A percentile compares a stretch with the other conserved stretches of the same genome.
phyloP scores from a whole-genome alignment of 1,284 basidiomycete genomes.

The Chalciporus sp. region DNA sequence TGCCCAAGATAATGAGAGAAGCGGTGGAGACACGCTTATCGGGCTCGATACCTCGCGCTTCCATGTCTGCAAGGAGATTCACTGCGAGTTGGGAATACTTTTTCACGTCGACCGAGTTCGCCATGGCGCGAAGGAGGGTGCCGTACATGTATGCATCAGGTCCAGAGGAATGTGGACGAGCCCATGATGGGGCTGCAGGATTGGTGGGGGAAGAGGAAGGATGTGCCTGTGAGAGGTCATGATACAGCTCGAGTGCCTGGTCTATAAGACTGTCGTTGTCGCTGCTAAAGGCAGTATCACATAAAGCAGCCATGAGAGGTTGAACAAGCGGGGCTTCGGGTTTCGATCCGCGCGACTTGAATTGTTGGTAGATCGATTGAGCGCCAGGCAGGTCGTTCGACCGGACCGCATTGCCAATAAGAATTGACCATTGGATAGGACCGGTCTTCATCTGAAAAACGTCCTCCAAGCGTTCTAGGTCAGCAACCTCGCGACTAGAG shows the following conservation, averaged over 20 bases:
- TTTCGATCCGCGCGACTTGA: conserved; percentile 42
- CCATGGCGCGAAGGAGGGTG: conserved; percentile 56
- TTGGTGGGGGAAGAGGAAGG: conserved; percentile 14
- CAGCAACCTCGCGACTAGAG: conserved; percentile 37
- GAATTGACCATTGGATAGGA: conserved; percentile 49
- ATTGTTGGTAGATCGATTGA: conserved; percentile 48
- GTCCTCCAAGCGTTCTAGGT: conserved; percentile 46
- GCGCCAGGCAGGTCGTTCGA: conserved; percentile 41
- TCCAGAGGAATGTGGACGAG: conserved; percentile 37
- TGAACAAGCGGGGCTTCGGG: conserved; percentile 52
- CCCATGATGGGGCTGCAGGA: conserved; percentile 15
- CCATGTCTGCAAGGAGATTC: conserved; percentile 60
- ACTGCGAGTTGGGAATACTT: conserved; percentile 53
- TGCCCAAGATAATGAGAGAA: conserved; percentile 59
- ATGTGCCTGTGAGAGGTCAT: conserved; percentile 39
- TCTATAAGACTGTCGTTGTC: conserved; percentile 47
- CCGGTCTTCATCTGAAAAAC: conserved; percentile 43
- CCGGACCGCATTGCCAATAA: conserved; percentile 52
- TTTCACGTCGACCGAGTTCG: conserved; percentile 42
- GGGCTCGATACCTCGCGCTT: conserved; percentile 38
- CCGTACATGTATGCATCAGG: conserved; percentile 57
- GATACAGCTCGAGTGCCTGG: conserved; percentile 52
- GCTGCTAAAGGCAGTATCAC: conserved; percentile 36
- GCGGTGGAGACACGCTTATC: conserved; percentile 45
- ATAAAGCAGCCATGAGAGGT: conserved; percentile 55